Evolutionary conservation across 2,329 filamentous ascomycete species (phyloP).

Genomic region (Fusarium lyarnte): DNA sequence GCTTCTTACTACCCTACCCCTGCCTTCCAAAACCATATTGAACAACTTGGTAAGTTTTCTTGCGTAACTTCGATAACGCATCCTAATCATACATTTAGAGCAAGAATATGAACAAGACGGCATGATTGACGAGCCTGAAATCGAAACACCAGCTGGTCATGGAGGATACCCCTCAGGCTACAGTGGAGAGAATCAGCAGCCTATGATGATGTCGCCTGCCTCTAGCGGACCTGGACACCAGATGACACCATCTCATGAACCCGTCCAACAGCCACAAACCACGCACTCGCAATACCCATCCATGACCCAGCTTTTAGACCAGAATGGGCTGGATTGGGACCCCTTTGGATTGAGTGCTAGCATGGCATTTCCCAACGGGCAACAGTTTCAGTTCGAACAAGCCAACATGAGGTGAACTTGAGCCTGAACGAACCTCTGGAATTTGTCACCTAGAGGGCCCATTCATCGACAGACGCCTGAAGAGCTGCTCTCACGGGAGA

Average conservation of each 20-base stretch:
- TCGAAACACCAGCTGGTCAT: constrained; percentile 72
- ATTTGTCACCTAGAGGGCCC: constrained; percentile 14
- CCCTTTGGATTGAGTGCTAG: constrained; percentile 93
- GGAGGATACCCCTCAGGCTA: constrained; percentile 71
- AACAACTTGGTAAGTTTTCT: constrained; percentile 84
- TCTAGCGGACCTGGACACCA: constrained; percentile 52
- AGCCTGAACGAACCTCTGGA: constrained; percentile 9
- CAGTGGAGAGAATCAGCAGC: constrained; percentile 57
- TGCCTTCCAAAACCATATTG: constrained; percentile 89
- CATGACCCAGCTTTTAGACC: constrained; percentile 74
- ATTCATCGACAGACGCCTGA: constrained; percentile 19
- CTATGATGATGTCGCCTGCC: constrained; percentile 54
- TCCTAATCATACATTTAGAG: constrained; percentile 79
- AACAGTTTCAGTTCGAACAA: constrained; percentile 79
- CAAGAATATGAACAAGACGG: constrained; percentile 95
- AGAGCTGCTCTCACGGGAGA: constrained; percentile 22
- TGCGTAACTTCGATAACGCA: constrained; percentile 60
- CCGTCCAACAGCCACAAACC: constrained; percentile 37
- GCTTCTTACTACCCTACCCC: constrained; percentile 81
- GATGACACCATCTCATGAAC: constrained; percentile 50
- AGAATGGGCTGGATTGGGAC: constrained; percentile 84
- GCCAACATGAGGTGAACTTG: constrained; percentile 59
- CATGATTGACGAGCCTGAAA: constrained; percentile 84
- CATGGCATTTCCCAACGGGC: constrained; percentile 87
- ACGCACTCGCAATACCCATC: constrained; percentile 64